phyloP scores from a whole-genome alignment of 2,329 filamentous ascomycete genomes.

The Fusarium sp. region DNA sequence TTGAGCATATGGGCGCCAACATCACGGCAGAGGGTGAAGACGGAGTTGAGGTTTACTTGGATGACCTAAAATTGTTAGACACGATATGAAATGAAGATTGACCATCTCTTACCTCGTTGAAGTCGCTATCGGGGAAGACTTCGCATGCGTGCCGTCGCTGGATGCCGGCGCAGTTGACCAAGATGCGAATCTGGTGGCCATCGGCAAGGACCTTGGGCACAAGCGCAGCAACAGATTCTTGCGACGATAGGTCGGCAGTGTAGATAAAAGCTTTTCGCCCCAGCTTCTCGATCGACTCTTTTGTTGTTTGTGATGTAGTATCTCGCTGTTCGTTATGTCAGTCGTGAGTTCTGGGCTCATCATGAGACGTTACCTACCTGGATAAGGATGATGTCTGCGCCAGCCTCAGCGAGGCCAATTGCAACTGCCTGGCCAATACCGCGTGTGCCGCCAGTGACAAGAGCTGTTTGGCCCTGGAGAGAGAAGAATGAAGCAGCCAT shows the following conservation, averaged over 20 bases:
- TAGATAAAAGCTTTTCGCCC: constrained; percentile 77
- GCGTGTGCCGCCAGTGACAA: constrained; percentile 69
- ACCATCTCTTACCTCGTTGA: constrained; percentile 68
- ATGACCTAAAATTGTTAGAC: constrained; percentile 67
- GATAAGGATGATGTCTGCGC: constrained; percentile 68
- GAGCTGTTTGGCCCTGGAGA: constrained; percentile 67
- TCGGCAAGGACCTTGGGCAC: constrained; percentile 72
- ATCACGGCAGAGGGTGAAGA: constrained; percentile 84
- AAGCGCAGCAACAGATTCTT: constrained; percentile 71
- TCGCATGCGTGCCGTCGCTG: constrained; percentile 83
- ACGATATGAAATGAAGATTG: not conserved
- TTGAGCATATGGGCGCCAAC: constrained; percentile 82
- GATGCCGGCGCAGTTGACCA: constrained; percentile 90
- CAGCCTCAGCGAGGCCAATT: constrained; percentile 69
- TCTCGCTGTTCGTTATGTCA: constrained; percentile 55
- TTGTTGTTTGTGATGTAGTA: constrained; percentile 63
- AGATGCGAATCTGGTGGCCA: constrained; percentile 77
- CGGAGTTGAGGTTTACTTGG: constrained; percentile 86
- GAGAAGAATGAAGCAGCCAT: constrained; percentile 64
- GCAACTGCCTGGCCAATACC: constrained; percentile 71
- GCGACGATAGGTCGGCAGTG: constrained; percentile 75
- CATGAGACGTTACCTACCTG: constrained; percentile 57
- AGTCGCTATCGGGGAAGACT: constrained; percentile 81
- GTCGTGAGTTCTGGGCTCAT: not conserved
- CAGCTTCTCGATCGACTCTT: constrained; percentile 71